Percentiles rank a stretch among this genome's conserved stretches.
These are phyloP conservation scores for Orbilia blumenaviensis DNA, from an alignment of 2,329 filamentous ascomycete genomes.

Conservation along the genomic window DNA sequence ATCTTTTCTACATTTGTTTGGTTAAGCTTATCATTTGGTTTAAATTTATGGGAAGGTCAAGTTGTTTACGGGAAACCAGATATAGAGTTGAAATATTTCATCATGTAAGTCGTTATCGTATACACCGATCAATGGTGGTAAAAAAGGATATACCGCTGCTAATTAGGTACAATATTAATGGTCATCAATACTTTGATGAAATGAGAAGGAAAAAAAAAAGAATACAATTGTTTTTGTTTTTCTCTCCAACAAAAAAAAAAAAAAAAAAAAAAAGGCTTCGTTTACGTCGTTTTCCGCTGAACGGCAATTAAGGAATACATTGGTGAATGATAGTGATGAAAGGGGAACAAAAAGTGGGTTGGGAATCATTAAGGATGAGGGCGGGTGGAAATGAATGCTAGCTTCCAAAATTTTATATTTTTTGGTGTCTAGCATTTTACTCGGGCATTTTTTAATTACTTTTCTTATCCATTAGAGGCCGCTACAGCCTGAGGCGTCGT, in stretches of 20 bases:
- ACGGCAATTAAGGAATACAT: not conserved
- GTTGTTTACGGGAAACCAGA: too few species aligned
- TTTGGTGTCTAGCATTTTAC: not conserved
- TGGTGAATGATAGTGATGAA: not conserved
- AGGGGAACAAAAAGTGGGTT: not conserved
- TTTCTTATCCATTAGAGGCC: not conserved
- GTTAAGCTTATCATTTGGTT: not conserved
- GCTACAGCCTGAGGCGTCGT: not conserved
- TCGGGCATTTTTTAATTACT: not conserved
- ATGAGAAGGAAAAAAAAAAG: not conserved
- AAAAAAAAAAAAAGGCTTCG: not conserved
- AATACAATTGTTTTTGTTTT: not conserved
- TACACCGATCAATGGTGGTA: not conserved
- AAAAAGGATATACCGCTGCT: not conserved
- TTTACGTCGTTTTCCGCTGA: slow-evolving; percentile 11
- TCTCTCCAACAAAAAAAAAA: not conserved
- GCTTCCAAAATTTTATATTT: not conserved
- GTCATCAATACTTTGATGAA: not conserved
- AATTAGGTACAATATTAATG: too few species aligned
- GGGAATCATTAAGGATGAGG: not conserved
- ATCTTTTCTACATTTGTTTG: too few species aligned
- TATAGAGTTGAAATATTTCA: too few species aligned
- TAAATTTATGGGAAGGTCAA: too few species aligned
- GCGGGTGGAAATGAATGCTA: not conserved
- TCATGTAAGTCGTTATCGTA: not conserved